Evolutionary conservation across 2,329 filamentous ascomycete genomes (phyloP).

Genomic region (Fusarium sp.): DNA sequence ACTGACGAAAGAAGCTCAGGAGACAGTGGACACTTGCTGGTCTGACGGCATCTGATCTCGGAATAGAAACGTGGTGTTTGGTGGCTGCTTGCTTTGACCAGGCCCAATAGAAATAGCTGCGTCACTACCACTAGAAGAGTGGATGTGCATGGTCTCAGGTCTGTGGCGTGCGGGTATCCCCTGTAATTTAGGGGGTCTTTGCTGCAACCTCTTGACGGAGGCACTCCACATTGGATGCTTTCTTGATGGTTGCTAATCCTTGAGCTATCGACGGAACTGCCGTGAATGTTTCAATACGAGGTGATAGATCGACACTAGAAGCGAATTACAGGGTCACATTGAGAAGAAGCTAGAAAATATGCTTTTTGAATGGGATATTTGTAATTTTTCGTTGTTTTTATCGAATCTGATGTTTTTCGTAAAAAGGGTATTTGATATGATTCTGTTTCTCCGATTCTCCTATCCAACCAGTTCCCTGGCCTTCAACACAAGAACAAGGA

Average conservation of each 20-base stretch:
- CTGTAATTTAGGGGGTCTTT: slow-evolving; percentile 27
- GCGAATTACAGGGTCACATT: slow-evolving; percentile 23
- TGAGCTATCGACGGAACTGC: slow-evolving; percentile 2
- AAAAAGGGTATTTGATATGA: slow-evolving; percentile 1
- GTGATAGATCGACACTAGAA: slow-evolving; percentile 5
- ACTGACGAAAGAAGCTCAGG: slow-evolving; percentile 28
- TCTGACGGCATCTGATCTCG: slow-evolving; percentile 33
- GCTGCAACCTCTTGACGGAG: slow-evolving; percentile 25
- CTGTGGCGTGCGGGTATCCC: slow-evolving; percentile 24
- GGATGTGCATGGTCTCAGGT: slow-evolving; percentile 16
- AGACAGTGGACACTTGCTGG: slow-evolving; percentile 39
- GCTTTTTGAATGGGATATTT: neutral
- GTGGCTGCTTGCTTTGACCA: slow-evolving; percentile 35
- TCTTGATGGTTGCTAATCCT: slow-evolving; percentile 14
- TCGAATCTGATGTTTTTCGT: slow-evolving; percentile 7
- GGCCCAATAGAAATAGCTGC: slow-evolving; percentile 16
- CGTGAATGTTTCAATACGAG: slow-evolving; percentile 20
- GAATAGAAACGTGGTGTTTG: slow-evolving; percentile 32
- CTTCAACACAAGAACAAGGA: slow-evolving; percentile 2
- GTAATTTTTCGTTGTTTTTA: slow-evolving; percentile 16
- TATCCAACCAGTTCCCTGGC: slow-evolving; percentile 9
- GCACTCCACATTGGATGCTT: neutral
- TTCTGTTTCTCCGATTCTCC: slow-evolving; percentile 13
- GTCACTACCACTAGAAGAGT: slow-evolving; percentile 4
- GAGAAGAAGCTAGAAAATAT: neutral